Conservation (phyloP, 805 yeast genomes). For the Deakozyma indianensis region DNA sequence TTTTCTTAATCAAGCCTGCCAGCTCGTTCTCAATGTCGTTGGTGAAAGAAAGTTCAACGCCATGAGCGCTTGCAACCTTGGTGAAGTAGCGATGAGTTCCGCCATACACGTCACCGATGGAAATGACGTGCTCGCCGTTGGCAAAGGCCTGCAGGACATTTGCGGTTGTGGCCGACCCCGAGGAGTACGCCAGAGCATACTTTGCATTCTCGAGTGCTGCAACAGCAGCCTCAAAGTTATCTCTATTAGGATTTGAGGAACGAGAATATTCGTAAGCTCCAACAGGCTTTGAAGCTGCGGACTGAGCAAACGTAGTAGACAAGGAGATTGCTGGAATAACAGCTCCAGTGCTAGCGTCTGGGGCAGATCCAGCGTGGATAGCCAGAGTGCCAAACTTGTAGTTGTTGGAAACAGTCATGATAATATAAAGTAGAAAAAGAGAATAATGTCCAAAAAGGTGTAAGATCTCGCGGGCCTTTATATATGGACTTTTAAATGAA, state of each 20-base stretch:
- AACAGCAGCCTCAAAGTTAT: conserved; percentile 61
- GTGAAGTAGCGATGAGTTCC: conserved; percentile 88
- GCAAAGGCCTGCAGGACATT: conserved; percentile 60
- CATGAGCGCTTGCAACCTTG: conserved; percentile 69
- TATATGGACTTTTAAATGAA: no score
- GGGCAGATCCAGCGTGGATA: conserved; percentile 67
- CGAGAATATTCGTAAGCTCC: conserved; percentile 76
- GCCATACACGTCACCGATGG: conserved; percentile 80
- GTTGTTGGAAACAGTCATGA: conserved; percentile 25
- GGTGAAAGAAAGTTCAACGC: conserved; percentile 55
- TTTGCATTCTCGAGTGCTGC: conserved; percentile 69
- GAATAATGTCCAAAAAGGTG: background rate
- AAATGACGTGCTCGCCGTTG: conserved; percentile 56
- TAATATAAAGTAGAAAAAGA: background rate
- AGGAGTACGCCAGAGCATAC: conserved; percentile 52
- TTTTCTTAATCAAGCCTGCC: conserved; percentile 36
- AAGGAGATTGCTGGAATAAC: conserved; percentile 75
- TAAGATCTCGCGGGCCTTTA: no score
- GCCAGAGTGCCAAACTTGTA: conserved; percentile 59
- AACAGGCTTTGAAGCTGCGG: conserved; percentile 60
- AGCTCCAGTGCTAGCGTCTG: conserved; percentile 66
- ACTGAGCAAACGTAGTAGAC: conserved; percentile 75
- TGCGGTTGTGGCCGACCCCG: conserved; percentile 83
- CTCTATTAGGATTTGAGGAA: conserved; percentile 78
- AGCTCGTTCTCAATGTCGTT: conserved; percentile 48